Conservation (phyloP, 108 stramenopile genomes). For the Nitzschia sp. region DNA sequence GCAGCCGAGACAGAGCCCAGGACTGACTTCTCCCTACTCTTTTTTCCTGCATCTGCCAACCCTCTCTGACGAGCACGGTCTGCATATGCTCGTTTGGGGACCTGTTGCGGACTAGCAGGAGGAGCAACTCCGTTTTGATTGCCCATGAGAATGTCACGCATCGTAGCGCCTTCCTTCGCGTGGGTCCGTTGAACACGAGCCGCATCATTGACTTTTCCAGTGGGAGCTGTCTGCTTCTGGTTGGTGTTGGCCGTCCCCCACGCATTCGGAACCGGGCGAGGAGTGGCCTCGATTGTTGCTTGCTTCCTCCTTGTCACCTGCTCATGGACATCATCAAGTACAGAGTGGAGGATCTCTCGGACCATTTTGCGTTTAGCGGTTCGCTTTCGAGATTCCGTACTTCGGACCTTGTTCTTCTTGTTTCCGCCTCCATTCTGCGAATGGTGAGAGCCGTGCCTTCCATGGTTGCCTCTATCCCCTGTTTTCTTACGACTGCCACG, state of each 20-base stretch:
- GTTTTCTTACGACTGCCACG: slow-evolving; percentile 46
- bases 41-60: slow-evolving; percentile 24
- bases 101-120: background rate
- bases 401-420: slow-evolving; percentile 43
- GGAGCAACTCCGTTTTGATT: slow-evolving; percentile 11
- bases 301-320: slow-evolving; percentile 42
- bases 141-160: slow-evolving; percentile 35
- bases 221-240: background rate
- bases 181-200: background rate
- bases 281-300: background rate
- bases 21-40: slow-evolving; percentile 40
- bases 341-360: slow-evolving; percentile 57
- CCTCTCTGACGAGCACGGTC: slow-evolving; percentile 10
- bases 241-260: slow-evolving; percentile 1
- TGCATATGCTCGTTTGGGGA: background rate
- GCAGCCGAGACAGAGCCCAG: slow-evolving; percentile 25
- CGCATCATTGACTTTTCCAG: background rate
- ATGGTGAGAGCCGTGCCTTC: slow-evolving; percentile 13
- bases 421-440: slow-evolving; percentile 26
- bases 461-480: slow-evolving; percentile 19
- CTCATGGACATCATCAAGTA: slow-evolving; percentile 64
- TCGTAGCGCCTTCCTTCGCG: background rate
- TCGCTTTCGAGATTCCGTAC: slow-evolving; percentile 25
- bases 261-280: slow-evolving; percentile 3
- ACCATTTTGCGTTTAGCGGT: slow-evolving; percentile 44